phyloP scores from a whole-genome alignment of 306 rosid species.

The Rosa persica region DNA sequence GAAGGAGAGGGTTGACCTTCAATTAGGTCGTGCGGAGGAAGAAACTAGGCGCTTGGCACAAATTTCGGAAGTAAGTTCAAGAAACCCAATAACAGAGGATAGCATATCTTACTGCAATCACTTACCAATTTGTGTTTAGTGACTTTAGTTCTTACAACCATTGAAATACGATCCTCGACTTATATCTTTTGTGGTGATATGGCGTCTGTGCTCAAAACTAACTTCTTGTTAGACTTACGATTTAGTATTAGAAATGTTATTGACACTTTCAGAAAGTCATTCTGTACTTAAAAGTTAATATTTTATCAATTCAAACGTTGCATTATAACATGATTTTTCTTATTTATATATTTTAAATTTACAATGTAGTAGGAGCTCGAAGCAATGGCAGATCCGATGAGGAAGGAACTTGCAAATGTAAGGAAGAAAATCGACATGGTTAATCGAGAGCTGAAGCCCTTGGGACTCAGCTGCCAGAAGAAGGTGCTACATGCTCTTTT shows the following conservation, averaged over 20 bases:
- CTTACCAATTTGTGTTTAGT: neutral
- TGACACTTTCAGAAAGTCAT: neutral
- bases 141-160: neutral
- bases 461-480: conserved; percentile 73
- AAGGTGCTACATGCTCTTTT: conserved; percentile 43
- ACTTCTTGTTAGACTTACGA: neutral
- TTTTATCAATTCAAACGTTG: neutral
- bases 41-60: conserved; percentile 77
- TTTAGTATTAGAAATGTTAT: neutral
- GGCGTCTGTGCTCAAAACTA: neutral
- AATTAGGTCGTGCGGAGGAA: conserved; percentile 82
- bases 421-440: conserved; percentile 75
- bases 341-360: neutral
- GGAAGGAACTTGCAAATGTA: conserved; percentile 74
- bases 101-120: neutral
- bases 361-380: conserved; percentile 67
- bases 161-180: neutral
- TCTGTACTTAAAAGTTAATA: neutral
- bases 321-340: neutral
- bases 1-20: conserved; percentile 76
- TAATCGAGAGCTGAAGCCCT: conserved; percentile 69
- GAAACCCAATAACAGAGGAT: neutral
- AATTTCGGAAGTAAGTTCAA: conserved; percentile 81
- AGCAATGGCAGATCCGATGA: conserved; percentile 77
- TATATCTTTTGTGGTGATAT: neutral